Evolutionary conservation across 169 alveolate genomes (phyloP).

Genomic region (Babesia ovis): DNA sequence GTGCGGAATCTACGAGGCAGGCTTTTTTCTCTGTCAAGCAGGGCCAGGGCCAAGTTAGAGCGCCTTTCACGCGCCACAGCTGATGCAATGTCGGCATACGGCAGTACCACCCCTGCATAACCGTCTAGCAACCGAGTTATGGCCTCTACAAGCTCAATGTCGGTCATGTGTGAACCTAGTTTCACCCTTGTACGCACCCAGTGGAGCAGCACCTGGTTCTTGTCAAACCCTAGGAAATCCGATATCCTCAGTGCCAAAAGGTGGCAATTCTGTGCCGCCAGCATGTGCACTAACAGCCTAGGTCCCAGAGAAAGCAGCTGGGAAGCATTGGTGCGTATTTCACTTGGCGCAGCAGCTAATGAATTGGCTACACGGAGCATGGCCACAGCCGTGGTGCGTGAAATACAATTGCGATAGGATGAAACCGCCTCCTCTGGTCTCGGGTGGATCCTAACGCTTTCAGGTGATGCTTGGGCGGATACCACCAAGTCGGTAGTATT

Average conservation of each 20-base stretch:
- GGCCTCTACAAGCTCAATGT: conserved; percentile 33
- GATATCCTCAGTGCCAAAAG: conserved; percentile 33
- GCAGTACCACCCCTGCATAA: conserved; percentile 46
- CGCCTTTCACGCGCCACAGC: conserved; percentile 34
- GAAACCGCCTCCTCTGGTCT: background rate
- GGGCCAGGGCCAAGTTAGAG: conserved; percentile 36
- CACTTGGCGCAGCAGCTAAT: background rate
- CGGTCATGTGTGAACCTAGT: conserved; percentile 54
- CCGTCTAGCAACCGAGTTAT: conserved; percentile 35
- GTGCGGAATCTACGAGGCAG: conserved; percentile 20
- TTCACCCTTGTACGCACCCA: conserved; percentile 58
- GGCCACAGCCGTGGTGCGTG: background rate
- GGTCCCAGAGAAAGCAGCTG: conserved; percentile 49
- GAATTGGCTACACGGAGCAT: conserved; percentile 18
- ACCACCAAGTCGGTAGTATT: background rate
- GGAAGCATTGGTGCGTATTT: conserved; percentile 27
- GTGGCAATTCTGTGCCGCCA: conserved; percentile 36
- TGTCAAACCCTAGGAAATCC: conserved; percentile 40
- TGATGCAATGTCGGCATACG: conserved; percentile 47
- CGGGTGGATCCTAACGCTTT: background rate
- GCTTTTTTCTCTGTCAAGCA: conserved; percentile 41
- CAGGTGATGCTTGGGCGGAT: background rate
- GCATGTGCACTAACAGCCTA: conserved; percentile 16
- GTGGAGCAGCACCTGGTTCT: conserved; percentile 22
- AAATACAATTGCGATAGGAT: background rate